Base-by-base conservation (phyloP, 768 basidiomycete species). In the Suillus tomentosus region DNA sequence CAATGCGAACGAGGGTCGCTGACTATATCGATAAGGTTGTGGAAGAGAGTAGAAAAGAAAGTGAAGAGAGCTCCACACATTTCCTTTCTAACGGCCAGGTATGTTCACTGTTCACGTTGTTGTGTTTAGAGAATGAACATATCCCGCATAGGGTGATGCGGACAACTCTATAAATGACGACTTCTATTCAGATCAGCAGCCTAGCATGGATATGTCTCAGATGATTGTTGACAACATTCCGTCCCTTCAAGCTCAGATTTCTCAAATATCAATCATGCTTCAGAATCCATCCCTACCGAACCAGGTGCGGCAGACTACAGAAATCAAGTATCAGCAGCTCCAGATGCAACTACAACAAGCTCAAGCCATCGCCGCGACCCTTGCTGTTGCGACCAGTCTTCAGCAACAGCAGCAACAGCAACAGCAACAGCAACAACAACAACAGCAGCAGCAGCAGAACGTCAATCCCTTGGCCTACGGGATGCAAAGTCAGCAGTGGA, bases 1-100 rank as follows among this genome's bases (percentile, higher is more conserved):
- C 87, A 43, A 85, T 85, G 78, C 87, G 96, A 65, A 86, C 84
- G 55, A 89, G 83, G 70, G 93, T 96, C 50, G 77, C 80, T 61
- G 91, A 90, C 65, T 95, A 96, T 73, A 91, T 98, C 71, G 87
- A 93, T 65, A 87, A 82, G 70, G 85, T 84, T 67, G 87, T 94
- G 60, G 91, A 94, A 73, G 88, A 91, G 69, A 91, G 88, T 71
- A 86, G 82, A 74, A 87, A 82, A 69, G 89, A 89, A 70, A 82
- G 80, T 15, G 81, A 80, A 47, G 85, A 85, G 64, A 81, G 84
- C 31, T 27, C 39, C 10, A 5, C 56, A 27, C 39, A 24, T 68
- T 72, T 56, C 13, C 24, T 65, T 34, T 54, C 24, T 1, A 61
- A 68, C 48, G 79, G 77, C 54, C 79, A 84, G 74, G 84, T 84